Base-by-base conservation (phyloP, 2,329 filamentous ascomycete genomes). In the Ascochyta pisi region DNA sequence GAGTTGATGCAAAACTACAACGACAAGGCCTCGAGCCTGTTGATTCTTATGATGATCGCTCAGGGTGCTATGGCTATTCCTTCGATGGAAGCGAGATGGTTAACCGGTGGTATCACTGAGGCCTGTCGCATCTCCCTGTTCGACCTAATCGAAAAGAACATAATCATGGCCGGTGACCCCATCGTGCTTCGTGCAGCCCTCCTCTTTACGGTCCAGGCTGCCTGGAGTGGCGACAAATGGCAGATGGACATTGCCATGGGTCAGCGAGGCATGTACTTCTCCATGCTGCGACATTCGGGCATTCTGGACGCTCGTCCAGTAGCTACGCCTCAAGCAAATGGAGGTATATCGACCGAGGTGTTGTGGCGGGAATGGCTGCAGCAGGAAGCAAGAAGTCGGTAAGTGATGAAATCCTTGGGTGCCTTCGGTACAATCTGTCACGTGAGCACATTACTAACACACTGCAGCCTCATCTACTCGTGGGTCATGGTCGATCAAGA, bases 201-300 rank as follows among this genome's bases (percentile, higher is more conserved):
- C 12, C 81, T 90, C 3, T 89, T 89, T 69, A 89, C 85, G 1
- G 82, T 87, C 1, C 81, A 89, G 24, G 88, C 87, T 7, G 86
- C 86, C 1, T 91, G 88, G 88, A 89, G 87, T 68, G 88, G 88
- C 41, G 88, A 90, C 72, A 90, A 90, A 74, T 90, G 88, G 87
- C 85, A 89, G 62, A 90, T 90, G 87, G 87, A 90, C 66, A 89
- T 90, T 61, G 84, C 87, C 38, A 89, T 90, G 86, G 87, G 88
- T 27, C 88, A 90, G 72, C 82, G 87, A 43, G 86, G 86, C 54
- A 90, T 90, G 86, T 90, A 90, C 70, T 82, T 89, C 57, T 83
- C 87, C 55, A 90, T 90, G 88, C 76, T 90, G 22, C 84, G 86
- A 64, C 86, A 90, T 69, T 87, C 86, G 0, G 87, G 88, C 22